Evolutionary conservation across 177 flowering plant genomes (phyloP).

Genomic region (Vitis hybrid): DNA sequence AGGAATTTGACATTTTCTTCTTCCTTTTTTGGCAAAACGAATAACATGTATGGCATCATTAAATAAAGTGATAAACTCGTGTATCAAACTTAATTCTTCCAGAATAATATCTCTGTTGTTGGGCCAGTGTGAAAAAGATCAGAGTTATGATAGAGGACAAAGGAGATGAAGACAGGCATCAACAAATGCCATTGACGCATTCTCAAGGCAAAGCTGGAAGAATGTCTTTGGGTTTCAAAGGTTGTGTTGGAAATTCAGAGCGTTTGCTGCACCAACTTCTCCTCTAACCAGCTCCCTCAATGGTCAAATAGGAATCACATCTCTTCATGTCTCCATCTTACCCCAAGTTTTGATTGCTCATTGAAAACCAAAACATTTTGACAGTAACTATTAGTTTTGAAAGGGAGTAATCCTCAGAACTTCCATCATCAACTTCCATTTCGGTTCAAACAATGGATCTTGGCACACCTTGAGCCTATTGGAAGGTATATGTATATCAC

Average conservation of each 20-base stretch:
- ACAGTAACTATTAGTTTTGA: neutral
- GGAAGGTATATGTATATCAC: no score
- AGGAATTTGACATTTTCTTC: no score
- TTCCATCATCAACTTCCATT: neutral
- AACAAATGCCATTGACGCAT: slow-evolving; percentile 27
- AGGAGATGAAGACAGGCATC: slow-evolving; percentile 15
- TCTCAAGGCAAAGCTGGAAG: slow-evolving; percentile 7
- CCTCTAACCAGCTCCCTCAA: slow-evolving; percentile 31
- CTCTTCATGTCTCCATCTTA: slow-evolving; percentile 6
- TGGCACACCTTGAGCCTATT: no score
- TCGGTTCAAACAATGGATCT: no score
- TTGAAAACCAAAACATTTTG: neutral
- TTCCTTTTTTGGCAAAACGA: no score
- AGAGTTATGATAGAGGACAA: slow-evolving; percentile 4
- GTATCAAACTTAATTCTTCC: no score
- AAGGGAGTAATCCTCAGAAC: neutral
- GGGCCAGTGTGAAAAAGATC: neutral
- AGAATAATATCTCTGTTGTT: no score
- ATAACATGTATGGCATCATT: no score
- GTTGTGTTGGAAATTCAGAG: slow-evolving; percentile 21
- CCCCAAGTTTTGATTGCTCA: slow-evolving; percentile 1
- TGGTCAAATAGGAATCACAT: slow-evolving; percentile 30
- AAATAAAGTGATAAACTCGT: no score
- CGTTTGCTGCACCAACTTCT: slow-evolving; percentile 56
- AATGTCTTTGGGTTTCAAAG: slow-evolving; percentile 23